Base-by-base conservation (phyloP, 2,329 filamentous ascomycete genomes). In the Venturia aucupariae region DNA sequence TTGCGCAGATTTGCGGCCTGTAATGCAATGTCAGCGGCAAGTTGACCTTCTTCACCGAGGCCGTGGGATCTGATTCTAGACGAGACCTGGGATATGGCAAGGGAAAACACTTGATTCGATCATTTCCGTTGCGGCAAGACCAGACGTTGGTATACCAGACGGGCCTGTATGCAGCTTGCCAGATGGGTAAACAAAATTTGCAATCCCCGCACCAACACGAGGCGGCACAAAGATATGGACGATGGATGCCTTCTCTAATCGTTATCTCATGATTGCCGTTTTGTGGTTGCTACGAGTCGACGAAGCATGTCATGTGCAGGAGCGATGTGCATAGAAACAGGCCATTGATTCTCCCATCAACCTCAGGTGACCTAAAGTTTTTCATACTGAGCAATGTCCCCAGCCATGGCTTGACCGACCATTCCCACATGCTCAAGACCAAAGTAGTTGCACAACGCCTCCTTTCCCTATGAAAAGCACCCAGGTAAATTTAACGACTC, bases 381-480 rank as follows among this genome's bases (percentile, higher is more conserved):
- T 57, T 24, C 51, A 57, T 35, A 22, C 51, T 57, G 51, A 35
- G 51, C 30, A 35, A 57, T 35, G 51, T 35, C 27, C 46, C 51
- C 11, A 35, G 51, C 51, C 51, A 22, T 57, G 13, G 6, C 30
- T 35, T 57, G 51, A 35, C 24, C 30, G 19, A 15, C 51, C 51
- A 22, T 57, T 57, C 51, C 51, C 51, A 57, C 17, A 35, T 57
- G 51, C 51, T 57, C 51, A 57, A 57, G 10, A 35, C 19, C 51
- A 57, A 57, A 57, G 51, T 35, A 57, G 51, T 57, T 57, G 51
- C 51, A 57, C 27, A 57, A 57, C 51, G 51, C 51, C 51, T 57
- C 51, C 15, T n/a, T 57, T 35, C 30, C 51, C 51, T 35, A 55
- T 55, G 15, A 35, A 57, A 32, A 57, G 51, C 51, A n/a, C 51